Evolutionary conservation across 257 asterid genomes (phyloP).

Genomic region (Echium plantagineum): DNA sequence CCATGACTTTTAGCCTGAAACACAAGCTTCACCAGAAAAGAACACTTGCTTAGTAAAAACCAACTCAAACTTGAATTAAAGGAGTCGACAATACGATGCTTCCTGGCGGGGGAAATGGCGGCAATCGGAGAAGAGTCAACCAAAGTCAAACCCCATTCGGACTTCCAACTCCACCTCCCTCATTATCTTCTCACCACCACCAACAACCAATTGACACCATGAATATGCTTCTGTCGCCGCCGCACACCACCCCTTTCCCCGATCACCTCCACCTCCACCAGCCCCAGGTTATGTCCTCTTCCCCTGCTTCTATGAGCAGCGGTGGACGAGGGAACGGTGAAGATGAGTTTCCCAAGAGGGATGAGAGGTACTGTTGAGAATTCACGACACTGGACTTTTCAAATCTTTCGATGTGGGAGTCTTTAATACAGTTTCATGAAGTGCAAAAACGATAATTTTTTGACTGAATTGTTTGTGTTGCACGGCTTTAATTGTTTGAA

Average conservation of each 20-base stretch:
- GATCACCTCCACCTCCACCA: not conserved
- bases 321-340: constrained; percentile 20
- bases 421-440: no score
- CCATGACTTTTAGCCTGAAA: not conserved
- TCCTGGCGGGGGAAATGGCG: not conserved
- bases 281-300: not conserved
- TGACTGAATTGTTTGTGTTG: no score
- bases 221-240: not conserved
- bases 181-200: not conserved
- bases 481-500: no score
- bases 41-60: no score
- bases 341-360: constrained; percentile 48
- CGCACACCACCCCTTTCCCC: no score
- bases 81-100: not conserved
- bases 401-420: no score
- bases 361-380: constrained; percentile 27
- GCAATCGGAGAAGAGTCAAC: not conserved
- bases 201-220: not conserved
- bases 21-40: no score
- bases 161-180: not conserved
- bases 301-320: constrained; percentile 4
- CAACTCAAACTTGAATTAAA: no score
- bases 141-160: not conserved
- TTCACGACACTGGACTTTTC: no score
- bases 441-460: no score